These are phyloP conservation scores for Fusarium sp. DNA, from an alignment of 2,329 filamentous ascomycete species.

Conservation along the genomic window DNA sequence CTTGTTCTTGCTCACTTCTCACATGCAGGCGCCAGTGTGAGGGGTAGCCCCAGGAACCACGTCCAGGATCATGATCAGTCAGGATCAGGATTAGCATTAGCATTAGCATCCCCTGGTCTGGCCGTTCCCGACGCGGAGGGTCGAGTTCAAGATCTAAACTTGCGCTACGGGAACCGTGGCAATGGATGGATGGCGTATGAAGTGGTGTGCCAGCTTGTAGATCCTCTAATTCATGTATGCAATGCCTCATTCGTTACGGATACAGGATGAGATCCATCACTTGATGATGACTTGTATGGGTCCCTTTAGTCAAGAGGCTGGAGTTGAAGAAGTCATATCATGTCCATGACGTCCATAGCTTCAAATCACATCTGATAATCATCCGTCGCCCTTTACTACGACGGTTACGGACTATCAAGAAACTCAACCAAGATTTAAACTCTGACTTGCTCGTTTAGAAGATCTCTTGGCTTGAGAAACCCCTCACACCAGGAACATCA, in stretches of 20 bases:
- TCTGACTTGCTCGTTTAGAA: constrained; percentile 21
- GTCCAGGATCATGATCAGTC: constrained; percentile 43
- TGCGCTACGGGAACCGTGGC: constrained; percentile 17
- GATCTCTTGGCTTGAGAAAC: constrained; percentile 20
- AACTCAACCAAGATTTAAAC: constrained; percentile 29
- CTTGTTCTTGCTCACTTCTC: constrained; percentile 41
- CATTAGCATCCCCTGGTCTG: not conserved
- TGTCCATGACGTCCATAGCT: constrained; percentile 26
- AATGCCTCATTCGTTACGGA: constrained; percentile 20
- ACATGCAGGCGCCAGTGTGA: constrained; percentile 42
- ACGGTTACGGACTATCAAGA: constrained; percentile 8
- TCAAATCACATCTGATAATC: not conserved
- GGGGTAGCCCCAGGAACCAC: constrained; percentile 46
- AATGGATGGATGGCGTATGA: constrained; percentile 12
- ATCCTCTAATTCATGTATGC: constrained; percentile 22
- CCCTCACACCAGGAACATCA: constrained; percentile 36
- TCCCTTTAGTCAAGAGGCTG: constrained; percentile 10
- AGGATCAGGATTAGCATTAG: constrained; percentile 36
- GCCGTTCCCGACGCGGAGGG: not conserved
- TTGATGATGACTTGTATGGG: constrained; percentile 7
- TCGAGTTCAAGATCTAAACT: not conserved
- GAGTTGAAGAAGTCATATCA: not conserved
- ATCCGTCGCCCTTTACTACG: constrained; percentile 12
- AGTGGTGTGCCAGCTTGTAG: constrained; percentile 36
- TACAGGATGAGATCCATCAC: not conserved